Base-by-base conservation (phyloP, 495 filamentous ascomycete genomes). In the Daldinia vernicosa region DNA sequence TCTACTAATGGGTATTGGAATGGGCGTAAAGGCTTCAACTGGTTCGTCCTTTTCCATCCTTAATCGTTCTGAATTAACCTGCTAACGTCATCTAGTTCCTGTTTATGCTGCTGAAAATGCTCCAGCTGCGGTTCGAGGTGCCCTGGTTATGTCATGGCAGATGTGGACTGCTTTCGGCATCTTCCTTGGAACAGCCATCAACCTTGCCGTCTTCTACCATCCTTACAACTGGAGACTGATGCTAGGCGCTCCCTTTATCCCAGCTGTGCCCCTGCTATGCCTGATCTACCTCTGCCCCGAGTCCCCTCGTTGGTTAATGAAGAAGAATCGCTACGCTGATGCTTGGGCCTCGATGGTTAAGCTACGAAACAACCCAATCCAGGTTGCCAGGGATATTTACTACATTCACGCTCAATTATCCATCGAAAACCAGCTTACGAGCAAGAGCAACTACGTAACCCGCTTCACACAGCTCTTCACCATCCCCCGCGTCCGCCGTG, bases 81-180 rank as follows among this genome's bases (percentile, higher is more conserved):
- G 32, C 87, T 87, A 65, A 86, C 76, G 56, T 75, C 77, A 28
- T 84, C 80, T 52, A 22, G 89, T 93, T 15, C 91, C 92, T 7
- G 87, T 96, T 27, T 94, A 87, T 72, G 88, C 91, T 3, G 92
- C 91, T 3, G 93, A 96, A 72, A 93, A 90, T 76, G 82, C 86
- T 11, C 93, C 93, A 0, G 89, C 93, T 15, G 76, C 81, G 22
- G 90, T 96, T 59, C 85, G 93, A 70, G 93, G 93, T 52, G 91
- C 87, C 7, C 79, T 96, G n/a, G 90, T 92, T 39, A 95, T 96
- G 92, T 86, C 82, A 15, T 95, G 92, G 92, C 92, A 96, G 71
- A 82, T 94, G 77, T 94, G 92, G 91, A 93, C 91, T 7, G 92
- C 92, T 1, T 94, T 94, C 66, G 91, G 92, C 40, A 93, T 93